phyloP scores from a whole-genome alignment of 768 basidiomycete genomes.

The Piloderma croceum region DNA sequence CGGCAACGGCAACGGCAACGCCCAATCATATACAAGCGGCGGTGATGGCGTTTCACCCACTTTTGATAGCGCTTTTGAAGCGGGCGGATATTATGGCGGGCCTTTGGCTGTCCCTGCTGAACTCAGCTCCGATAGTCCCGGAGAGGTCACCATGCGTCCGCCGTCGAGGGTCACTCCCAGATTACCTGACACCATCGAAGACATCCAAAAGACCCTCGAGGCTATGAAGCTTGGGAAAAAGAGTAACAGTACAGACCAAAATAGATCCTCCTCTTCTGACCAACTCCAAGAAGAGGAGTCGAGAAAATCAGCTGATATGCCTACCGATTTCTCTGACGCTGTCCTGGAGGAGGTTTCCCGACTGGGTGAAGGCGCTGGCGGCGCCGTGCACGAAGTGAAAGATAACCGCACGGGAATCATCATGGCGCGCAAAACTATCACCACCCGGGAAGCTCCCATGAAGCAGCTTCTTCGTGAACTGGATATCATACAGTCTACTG shows the following conservation, averaged over 20 bases:
- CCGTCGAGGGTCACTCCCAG: constrained; percentile 10
- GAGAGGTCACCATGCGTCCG: constrained; percentile 40
- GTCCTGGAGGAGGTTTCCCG: constrained; percentile 70
- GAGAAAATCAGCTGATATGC: constrained; percentile 15
- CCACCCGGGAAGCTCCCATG: constrained; percentile 83
- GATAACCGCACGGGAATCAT: constrained; percentile 74
- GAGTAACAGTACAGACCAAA: constrained; percentile 2
- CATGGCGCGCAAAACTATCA: constrained; percentile 94
- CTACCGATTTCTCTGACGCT: constrained; percentile 55
- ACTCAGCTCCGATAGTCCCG: constrained; percentile 31
- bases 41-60: background rate
- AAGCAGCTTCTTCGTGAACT: constrained; percentile 92
- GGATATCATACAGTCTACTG: constrained; percentile 78
- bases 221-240: constrained; percentile 11
- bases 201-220: constrained; percentile 16
- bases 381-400: constrained; percentile 90
- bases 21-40: constrained; percentile 2
- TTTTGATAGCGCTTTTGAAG: constrained; percentile 5
- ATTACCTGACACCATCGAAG: constrained; percentile 13
- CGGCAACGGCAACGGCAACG: constrained; percentile 1
- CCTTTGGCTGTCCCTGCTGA: constrained; percentile 26
- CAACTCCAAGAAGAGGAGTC: constrained; percentile 33
- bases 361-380: constrained; percentile 93
- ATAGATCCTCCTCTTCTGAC: constrained; percentile 7
- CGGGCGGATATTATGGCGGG: constrained; percentile 20